Evolutionary conservation across 2,329 filamentous ascomycete species (phyloP).

Genomic region (Macrophomina tecta): DNA sequence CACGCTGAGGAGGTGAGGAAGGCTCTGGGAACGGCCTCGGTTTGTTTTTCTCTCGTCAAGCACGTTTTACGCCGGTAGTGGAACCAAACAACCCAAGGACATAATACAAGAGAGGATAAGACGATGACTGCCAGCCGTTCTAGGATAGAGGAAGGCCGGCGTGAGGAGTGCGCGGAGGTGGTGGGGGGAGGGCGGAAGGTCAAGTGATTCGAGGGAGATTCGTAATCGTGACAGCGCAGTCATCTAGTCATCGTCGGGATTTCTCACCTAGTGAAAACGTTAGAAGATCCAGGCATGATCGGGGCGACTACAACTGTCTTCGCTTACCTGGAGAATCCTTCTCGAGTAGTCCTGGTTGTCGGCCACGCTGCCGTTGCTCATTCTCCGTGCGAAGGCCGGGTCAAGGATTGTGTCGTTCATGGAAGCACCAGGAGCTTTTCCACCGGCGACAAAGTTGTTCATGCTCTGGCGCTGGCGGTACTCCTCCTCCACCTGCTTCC

Average conservation of each 20-base stretch:
- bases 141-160: not conserved
- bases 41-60: constrained; percentile 22
- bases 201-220: constrained; percentile 29
- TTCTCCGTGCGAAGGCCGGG: constrained; percentile 78
- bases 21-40: constrained; percentile 13
- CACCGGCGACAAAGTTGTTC: constrained; percentile 71
- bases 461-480: constrained; percentile 77
- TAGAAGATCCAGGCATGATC: not conserved
- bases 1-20: not conserved
- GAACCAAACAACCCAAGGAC: constrained; percentile 25
- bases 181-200: constrained; percentile 21
- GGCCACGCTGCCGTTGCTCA: constrained; percentile 94
- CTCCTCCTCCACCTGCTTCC: constrained; percentile 81
- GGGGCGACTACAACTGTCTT: too few relatives aligned
- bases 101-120: constrained; percentile 22
- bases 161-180: constrained; percentile 21
- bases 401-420: constrained; percentile 86
- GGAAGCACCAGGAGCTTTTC: constrained; percentile 67
- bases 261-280: constrained; percentile 24
- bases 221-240: constrained; percentile 29
- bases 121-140: constrained; percentile 13
- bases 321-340: constrained; percentile 86
- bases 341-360: constrained; percentile 97
- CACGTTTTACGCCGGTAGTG: constrained; percentile 19
- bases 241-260: constrained; percentile 29